Evolutionary conservation across 2,329 filamentous ascomycete species (phyloP).

Genomic region (Penicillium janthinellum): DNA sequence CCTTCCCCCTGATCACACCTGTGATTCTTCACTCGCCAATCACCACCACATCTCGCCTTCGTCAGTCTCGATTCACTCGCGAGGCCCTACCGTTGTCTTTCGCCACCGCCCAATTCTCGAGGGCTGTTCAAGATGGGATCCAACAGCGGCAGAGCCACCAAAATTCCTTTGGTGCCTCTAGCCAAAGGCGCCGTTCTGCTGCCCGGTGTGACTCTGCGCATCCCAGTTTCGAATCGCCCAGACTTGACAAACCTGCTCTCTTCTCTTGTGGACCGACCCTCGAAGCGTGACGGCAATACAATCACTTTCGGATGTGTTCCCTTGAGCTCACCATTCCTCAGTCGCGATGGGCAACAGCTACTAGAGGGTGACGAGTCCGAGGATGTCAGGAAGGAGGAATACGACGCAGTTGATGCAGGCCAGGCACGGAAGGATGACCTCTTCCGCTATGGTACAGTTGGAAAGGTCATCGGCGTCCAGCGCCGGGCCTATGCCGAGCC

Average conservation of each 20-base stretch:
- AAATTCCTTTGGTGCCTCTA: slow-evolving; percentile 78
- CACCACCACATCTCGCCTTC: not conserved
- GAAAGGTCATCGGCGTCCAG: slow-evolving; percentile 76
- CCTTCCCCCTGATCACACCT: not conserved
- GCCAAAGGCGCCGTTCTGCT: slow-evolving; percentile 79
- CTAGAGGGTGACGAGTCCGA: slow-evolving; percentile 65
- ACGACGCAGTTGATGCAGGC: slow-evolving; percentile 57
- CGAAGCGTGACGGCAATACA: slow-evolving; percentile 63
- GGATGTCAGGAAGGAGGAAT: slow-evolving; percentile 46
- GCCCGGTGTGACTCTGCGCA: slow-evolving; percentile 80
- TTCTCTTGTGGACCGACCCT: slow-evolving; percentile 74
- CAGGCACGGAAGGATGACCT: slow-evolving; percentile 70
- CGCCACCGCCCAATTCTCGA: not conserved
- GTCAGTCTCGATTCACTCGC: not conserved
- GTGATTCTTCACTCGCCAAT: not conserved
- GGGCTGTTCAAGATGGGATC: slow-evolving; percentile 36
- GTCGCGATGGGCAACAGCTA: slow-evolving; percentile 72
- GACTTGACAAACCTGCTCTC: slow-evolving; percentile 89
- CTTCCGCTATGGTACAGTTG: slow-evolving; percentile 79
- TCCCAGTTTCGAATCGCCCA: slow-evolving; percentile 78
- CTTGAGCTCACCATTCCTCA: slow-evolving; percentile 73
- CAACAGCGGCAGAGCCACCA: slow-evolving; percentile 42
- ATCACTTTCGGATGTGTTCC: slow-evolving; percentile 88
- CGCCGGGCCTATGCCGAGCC: slow-evolving; percentile 75
- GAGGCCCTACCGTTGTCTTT: slow-evolving; percentile 3